Conservation (phyloP, 2,329 filamentous ascomycete species). For the Alternaria gaisen region DNA sequence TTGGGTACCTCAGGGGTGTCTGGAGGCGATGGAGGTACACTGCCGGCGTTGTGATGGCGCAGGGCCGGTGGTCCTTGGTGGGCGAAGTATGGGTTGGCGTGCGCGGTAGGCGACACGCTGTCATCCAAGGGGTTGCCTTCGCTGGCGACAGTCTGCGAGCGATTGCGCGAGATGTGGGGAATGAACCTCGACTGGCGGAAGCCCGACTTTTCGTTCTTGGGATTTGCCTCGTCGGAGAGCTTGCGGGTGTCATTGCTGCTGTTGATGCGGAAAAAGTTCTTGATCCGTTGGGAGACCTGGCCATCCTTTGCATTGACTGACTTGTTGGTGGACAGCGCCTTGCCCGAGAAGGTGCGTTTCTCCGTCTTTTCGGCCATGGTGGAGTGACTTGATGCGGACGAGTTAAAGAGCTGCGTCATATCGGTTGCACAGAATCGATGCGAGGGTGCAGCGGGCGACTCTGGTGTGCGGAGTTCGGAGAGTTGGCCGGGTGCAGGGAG, state of each 20-base stretch:
- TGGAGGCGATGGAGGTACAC: conserved; percentile 89
- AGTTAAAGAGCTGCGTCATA: conserved; percentile 57
- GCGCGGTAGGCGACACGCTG: conserved; percentile 86
- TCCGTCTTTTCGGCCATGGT: conserved; percentile 56
- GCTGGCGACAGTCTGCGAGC: conserved; percentile 89
- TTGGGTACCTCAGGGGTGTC: conserved; percentile 78
- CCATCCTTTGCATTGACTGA: conserved; percentile 59
- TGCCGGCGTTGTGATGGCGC: conserved; percentile 93
- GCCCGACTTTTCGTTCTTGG: conserved; percentile 71
- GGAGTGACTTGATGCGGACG: conserved; percentile 47
- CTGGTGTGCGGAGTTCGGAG: not conserved
- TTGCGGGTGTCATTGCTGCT: conserved; percentile 59
- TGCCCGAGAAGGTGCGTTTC: conserved; percentile 61
- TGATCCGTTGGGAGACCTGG: conserved; percentile 70
- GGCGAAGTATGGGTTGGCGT: conserved; percentile 96
- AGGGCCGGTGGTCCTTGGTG: conserved; percentile 94
- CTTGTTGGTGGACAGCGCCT: conserved; percentile 57
- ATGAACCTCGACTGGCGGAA: conserved; percentile 90
- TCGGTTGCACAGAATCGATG: conserved; percentile 16
- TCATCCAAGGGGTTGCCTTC: conserved; percentile 93
- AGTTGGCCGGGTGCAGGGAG: conserved; percentile 14
- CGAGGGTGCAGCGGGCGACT: conserved; percentile 8
- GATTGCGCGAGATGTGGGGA: conserved; percentile 83
- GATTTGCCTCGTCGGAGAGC: conserved; percentile 51
- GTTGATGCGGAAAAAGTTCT: conserved; percentile 75